Evolutionary conservation across 495 filamentous ascomycete species (phyloP).

Genomic region (Penicillium psychrofluorescens): DNA sequence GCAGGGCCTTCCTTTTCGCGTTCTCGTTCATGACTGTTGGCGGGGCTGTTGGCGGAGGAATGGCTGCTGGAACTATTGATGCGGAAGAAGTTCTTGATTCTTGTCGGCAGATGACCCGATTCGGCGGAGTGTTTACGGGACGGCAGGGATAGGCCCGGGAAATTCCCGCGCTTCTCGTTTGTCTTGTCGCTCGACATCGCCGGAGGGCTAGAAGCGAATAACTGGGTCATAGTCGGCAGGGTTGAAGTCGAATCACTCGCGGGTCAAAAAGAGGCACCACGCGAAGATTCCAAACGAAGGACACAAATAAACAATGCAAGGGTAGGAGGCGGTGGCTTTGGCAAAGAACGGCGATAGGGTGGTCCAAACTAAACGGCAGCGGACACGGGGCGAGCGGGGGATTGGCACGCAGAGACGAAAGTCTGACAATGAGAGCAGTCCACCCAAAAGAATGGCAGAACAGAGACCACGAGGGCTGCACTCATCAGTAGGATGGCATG

Average conservation of each 20-base stretch:
- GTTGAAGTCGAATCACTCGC: background rate
- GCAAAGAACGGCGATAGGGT: background rate
- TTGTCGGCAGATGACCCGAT: conserved; percentile 68
- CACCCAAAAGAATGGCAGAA: conserved; percentile 17
- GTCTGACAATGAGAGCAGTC: conserved; percentile 10
- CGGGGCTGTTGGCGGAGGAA: conserved; percentile 30
- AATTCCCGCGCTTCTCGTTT: conserved; percentile 42
- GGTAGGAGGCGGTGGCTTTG: background rate
- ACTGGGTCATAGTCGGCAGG: conserved; percentile 34
- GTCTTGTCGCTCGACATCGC: conserved; percentile 20
- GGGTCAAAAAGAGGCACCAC: background rate
- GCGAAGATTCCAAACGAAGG: background rate
- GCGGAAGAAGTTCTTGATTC: conserved; percentile 96
- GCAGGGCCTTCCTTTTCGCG: conserved; percentile 20
- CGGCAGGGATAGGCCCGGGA: conserved; percentile 36
- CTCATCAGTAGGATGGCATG: conserved; percentile 17
- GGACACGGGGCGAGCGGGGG: conserved; percentile 2
- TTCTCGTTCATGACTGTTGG: conserved; percentile 32
- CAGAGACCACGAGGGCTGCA: conserved; percentile 4
- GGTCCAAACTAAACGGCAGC: conserved; percentile 8
- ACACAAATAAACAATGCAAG: background rate
- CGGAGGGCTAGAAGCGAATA: conserved; percentile 38
- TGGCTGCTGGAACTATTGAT: conserved; percentile 68
- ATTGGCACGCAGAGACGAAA: too few relatives aligned
- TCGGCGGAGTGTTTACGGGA: conserved; percentile 45